Evolutionary conservation across 2,329 filamentous ascomycete species (phyloP).

Genomic region (Aureobasidium melanogenum): DNA sequence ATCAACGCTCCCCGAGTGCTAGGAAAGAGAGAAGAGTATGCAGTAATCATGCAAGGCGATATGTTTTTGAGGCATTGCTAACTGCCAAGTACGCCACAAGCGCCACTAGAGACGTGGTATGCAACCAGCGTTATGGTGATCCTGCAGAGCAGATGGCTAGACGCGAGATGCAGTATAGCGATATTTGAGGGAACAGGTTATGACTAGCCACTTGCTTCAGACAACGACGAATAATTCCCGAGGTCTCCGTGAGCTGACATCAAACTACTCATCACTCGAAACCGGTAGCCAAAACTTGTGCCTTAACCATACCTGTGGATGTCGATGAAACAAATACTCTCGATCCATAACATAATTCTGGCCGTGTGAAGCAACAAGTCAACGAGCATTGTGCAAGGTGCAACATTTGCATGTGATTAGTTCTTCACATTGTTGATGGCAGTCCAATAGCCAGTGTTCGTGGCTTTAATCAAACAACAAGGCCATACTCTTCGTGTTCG

Average conservation of each 20-base stretch:
- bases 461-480: too few species aligned
- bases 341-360: too few species aligned
- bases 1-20: background rate
- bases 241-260: background rate
- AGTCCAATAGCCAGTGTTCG: too few species aligned
- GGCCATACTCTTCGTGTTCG: too few species aligned
- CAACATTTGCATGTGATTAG: too few species aligned
- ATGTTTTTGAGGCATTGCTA: background rate
- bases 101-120: background rate
- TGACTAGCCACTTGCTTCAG: background rate
- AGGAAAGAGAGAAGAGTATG: too few species aligned
- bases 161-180: background rate
- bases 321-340: too few species aligned
- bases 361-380: too few species aligned
- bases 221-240: background rate
- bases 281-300: too few species aligned
- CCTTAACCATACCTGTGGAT: too few species aligned
- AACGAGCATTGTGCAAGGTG: too few species aligned
- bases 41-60: background rate
- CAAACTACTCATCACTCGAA: background rate
- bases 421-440: too few species aligned
- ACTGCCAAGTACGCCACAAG: background rate
- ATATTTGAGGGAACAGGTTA: background rate
- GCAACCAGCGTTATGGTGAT: background rate
- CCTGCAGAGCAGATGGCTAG: background rate